These are phyloP conservation scores for Cordyceps javanica DNA, from an alignment of 2,329 filamentous ascomycete species.

Conservation along the genomic window DNA sequence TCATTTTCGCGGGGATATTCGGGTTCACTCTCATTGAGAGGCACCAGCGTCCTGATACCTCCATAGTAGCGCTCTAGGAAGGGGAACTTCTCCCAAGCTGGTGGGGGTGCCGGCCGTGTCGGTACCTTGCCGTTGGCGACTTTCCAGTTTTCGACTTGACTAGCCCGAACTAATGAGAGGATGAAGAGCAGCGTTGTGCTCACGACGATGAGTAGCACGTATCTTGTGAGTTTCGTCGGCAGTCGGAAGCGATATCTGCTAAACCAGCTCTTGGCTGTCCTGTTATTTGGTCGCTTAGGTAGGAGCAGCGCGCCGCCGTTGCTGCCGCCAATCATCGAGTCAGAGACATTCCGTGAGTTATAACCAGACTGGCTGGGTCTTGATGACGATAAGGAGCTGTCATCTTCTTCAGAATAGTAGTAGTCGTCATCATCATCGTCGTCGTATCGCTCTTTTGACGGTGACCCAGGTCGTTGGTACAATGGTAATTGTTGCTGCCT, in stretches of 20 bases:
- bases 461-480: slow-evolving; percentile 39
- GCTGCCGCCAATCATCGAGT: slow-evolving; percentile 35
- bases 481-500: slow-evolving; percentile 41
- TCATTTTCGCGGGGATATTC: slow-evolving; percentile 73
- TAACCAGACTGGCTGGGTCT: slow-evolving; percentile 35
- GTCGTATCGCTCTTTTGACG: slow-evolving; percentile 45
- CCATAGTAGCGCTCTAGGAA: slow-evolving; percentile 88
- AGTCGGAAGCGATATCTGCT: slow-evolving; percentile 50
- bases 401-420: slow-evolving; percentile 39
- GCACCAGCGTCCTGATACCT: slow-evolving; percentile 67
- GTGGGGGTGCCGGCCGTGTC: slow-evolving; percentile 51
- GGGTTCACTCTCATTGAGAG: slow-evolving; percentile 60
- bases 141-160: slow-evolving; percentile 60
- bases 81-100: slow-evolving; percentile 76
- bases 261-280: slow-evolving; percentile 17
- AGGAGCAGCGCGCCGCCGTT: slow-evolving; percentile 31
- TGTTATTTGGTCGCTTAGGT: slow-evolving; percentile 28
- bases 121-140: slow-evolving; percentile 46
- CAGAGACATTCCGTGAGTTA: slow-evolving; percentile 50
- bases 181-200: slow-evolving; percentile 70
- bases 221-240: slow-evolving; percentile 68
- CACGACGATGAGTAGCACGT: slow-evolving; percentile 67
- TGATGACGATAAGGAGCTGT: slow-evolving; percentile 36
- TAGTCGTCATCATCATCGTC: slow-evolving; percentile 45
- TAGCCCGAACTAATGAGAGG: slow-evolving; percentile 65